A percentile compares a stretch with the other conserved stretches of the same genome.
Evolutionary conservation across 108 stramenopile species (phyloP).

Genomic region (Cyclotella distinguenda): DNA sequence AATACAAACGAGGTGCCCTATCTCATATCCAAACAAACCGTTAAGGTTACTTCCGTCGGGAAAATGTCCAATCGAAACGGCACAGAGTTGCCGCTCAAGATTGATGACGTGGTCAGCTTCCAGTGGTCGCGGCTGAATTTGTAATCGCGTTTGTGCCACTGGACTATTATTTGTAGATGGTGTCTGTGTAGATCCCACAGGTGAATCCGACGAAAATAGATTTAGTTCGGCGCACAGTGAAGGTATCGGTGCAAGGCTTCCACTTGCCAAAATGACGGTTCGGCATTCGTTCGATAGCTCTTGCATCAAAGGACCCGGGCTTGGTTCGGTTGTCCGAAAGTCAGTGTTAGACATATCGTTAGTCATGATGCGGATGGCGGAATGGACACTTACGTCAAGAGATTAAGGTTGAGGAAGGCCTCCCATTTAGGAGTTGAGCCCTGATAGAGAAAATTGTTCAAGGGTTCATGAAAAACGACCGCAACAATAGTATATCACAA

Average conservation of each 20-base stretch:
- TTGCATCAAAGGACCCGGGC: conserved; percentile 58
- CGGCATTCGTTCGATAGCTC: conserved; percentile 52
- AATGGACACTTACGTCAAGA: conserved; percentile 31
- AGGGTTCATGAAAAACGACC: background rate
- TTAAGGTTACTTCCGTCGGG: conserved; percentile 65
- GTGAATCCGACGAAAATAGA: conserved; percentile 31
- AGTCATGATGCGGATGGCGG: too few species aligned
- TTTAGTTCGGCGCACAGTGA: conserved; percentile 74
- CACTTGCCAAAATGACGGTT: conserved; percentile 69
- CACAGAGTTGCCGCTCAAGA: conserved; percentile 66
- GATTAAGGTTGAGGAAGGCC: conserved; percentile 54
- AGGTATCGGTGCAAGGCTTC: conserved; percentile 68
- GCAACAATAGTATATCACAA: background rate
- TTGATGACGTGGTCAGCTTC: conserved; percentile 79
- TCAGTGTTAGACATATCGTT: too few species aligned
- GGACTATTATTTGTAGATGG: conserved; percentile 10
- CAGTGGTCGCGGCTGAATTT: conserved; percentile 64
- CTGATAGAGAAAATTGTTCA: background rate
- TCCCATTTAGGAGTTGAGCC: conserved; percentile 57
- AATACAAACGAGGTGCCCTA: background rate
- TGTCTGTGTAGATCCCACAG: background rate
- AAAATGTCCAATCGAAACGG: conserved; percentile 65
- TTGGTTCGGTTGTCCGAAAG: too few species aligned
- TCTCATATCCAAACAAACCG: too few species aligned
- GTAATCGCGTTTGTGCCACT: conserved; percentile 38